These are phyloP conservation scores for Coprinopsis marcescibilis DNA, from an alignment of 768 basidiomycete species.

Conservation along the genomic window DNA sequence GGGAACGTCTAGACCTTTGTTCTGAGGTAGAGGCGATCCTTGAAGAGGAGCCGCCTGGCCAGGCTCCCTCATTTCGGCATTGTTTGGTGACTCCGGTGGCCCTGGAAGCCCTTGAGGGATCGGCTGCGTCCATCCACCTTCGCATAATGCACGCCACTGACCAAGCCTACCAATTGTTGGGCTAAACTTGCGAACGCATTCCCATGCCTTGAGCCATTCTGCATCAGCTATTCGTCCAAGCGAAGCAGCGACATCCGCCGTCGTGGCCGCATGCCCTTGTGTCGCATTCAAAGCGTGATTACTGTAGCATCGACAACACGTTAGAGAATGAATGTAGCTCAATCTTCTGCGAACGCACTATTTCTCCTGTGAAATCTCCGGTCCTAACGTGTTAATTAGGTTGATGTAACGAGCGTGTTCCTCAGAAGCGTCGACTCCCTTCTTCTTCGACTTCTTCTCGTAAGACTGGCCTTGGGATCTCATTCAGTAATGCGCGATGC, in stretches of 20 bases:
- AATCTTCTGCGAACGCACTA: constrained; percentile 43
- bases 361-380: constrained; percentile 77
- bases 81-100: not conserved
- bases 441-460: constrained; percentile 79
- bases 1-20: not conserved
- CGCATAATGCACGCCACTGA: constrained; percentile 69
- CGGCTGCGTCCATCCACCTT: constrained; percentile 64
- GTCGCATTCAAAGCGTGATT: constrained; percentile 62
- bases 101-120: constrained; percentile 37
- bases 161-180: constrained; percentile 66
- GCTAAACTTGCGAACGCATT: constrained; percentile 62
- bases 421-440: constrained; percentile 55
- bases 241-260: constrained; percentile 56
- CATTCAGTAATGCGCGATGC: constrained; percentile 6
- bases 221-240: constrained; percentile 71
- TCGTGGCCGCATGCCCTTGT: constrained; percentile 52
- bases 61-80: not conserved
- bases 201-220: constrained; percentile 70
- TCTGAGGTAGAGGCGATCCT: not conserved
- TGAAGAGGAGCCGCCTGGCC: not conserved
- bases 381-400: constrained; percentile 63
- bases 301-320: constrained; percentile 26
- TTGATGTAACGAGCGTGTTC: constrained; percentile 77
- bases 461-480: constrained; percentile 53
- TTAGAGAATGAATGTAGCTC: constrained; percentile 2